Percentiles rank a stretch among this genome's conserved stretches.
Conservation (phyloP, 257 asterid genomes). For the Solanum sparsipilum region DNA sequence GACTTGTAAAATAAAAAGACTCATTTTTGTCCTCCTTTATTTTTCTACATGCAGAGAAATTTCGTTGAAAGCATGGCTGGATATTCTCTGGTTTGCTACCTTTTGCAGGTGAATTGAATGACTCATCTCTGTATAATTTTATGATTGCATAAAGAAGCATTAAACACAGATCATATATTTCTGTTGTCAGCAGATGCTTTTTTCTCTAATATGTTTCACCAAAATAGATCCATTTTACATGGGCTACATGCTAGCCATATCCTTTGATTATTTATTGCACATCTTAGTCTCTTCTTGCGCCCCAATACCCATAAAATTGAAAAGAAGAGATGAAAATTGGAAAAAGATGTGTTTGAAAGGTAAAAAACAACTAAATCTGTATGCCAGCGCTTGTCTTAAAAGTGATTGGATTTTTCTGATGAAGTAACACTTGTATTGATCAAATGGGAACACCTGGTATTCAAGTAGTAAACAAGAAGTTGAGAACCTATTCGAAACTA, state of each 20-base stretch:
- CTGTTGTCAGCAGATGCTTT: neutral
- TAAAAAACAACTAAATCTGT: neutral
- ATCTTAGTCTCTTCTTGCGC: neutral
- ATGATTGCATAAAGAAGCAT: neutral
- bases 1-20: neutral
- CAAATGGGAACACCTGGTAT: neutral
- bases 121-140: neutral
- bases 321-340: neutral
- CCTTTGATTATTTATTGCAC: neutral
- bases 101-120: slow-evolving; percentile 46
- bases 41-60: slow-evolving; percentile 42
- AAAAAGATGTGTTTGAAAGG: neutral
- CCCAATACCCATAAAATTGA: neutral
- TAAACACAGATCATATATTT: neutral
- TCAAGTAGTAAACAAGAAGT: neutral
- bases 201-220: neutral
- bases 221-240: neutral
- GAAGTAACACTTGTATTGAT: neutral
- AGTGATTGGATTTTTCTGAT: neutral
- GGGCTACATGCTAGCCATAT: neutral
- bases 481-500: neutral
- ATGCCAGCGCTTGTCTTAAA: neutral
- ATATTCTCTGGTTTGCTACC: slow-evolving; percentile 94
- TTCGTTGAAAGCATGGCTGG: slow-evolving; percentile 99
- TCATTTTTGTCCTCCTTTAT: neutral